A percentile compares a stretch with the other conserved stretches of the same genome.
Evolutionary conservation across 805 yeast genomes (phyloP).

Genomic region (Nakazawaea peltata): DNA sequence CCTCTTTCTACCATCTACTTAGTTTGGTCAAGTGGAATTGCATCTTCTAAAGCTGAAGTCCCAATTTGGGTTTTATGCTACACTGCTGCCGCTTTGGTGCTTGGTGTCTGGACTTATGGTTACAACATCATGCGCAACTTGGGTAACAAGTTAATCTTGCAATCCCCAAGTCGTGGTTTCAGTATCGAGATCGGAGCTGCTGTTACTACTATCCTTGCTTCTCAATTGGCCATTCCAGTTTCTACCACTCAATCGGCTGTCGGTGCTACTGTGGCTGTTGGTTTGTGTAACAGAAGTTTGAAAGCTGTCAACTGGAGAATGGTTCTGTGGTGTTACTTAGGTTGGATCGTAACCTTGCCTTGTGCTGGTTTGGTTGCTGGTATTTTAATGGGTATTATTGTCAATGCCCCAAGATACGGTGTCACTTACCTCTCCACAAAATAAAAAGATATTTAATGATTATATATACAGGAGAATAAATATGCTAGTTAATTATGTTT

Average conservation of each 20-base stretch:
- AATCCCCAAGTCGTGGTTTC: constrained; percentile 75
- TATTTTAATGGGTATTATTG: constrained; percentile 49
- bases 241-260: constrained; percentile 76
- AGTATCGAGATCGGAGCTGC: constrained; percentile 76
- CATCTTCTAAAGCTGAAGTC: constrained; percentile 41
- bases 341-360: constrained; percentile 71
- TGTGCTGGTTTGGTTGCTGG: constrained; percentile 70
- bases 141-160: constrained; percentile 68
- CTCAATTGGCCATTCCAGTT: constrained; percentile 63
- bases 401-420: constrained; percentile 52
- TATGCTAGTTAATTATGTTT: no score
- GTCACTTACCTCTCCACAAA: constrained; percentile 17
- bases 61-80: constrained; percentile 68
- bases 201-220: constrained; percentile 65
- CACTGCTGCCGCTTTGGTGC: constrained; percentile 57
- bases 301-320: constrained; percentile 70
- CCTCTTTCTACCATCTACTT: constrained; percentile 61
- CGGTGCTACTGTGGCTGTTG: constrained; percentile 73
- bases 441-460: neutral
- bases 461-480: neutral
- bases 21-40: constrained; percentile 47
- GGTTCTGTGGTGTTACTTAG: constrained; percentile 62
- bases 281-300: constrained; percentile 58
- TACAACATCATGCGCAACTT: constrained; percentile 61
- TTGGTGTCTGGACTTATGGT: constrained; percentile 68